Evolutionary conservation across 352 stramenopile species (phyloP), one percentile per base, ranked within the genome.

Genomic region (Salisapilia sapeloensis): DNA sequence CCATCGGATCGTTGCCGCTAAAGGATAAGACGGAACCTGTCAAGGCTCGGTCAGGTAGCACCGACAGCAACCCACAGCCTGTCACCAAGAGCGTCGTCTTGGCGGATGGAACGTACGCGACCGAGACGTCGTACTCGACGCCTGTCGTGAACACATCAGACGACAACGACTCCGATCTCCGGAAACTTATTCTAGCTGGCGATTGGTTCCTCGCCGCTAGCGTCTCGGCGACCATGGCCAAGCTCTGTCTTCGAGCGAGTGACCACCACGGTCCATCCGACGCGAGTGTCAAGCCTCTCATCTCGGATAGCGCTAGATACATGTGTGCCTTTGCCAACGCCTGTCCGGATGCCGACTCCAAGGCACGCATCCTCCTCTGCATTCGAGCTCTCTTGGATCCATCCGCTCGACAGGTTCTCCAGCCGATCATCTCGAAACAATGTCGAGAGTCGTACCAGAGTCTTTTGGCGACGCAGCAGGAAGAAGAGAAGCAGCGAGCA

Each of bases 71-170:
- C 38, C 60, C 71, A n/a, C 93, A 94, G 43, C 62, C 89, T 19
- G 70, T 96, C 21, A 97, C 91, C 9, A 98, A 98, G 65, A 98
- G 96, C 44, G 87, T 98, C 23, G 92, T 99, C 16, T 61, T 99
- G 4, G 76, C 93, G 0, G 96, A 99, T 57, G 96, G 96, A 35
- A 99, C 94, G 26, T 99, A 99, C 56, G 95, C 96, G 9, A 99
- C 93, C 3, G 95, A 99, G 57, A 98, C 92, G 11, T 89, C 81
- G 33, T 86, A 93, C 49, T 47, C 51, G 22, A 55, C 58, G 19
- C 28, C 34, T 0, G 35, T 44, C 1, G 38, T 58, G 19, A 75
- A 84, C 22, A n/a, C n/a, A n/a, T n/a, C n/a, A n/a, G 67, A 86
- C n/a, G 71, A 83, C 22, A 58, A 57, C 22, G 50, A 78, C 23